Conservation (phyloP, 306 rosid species). For the Lathyrus oleraceus region DNA sequence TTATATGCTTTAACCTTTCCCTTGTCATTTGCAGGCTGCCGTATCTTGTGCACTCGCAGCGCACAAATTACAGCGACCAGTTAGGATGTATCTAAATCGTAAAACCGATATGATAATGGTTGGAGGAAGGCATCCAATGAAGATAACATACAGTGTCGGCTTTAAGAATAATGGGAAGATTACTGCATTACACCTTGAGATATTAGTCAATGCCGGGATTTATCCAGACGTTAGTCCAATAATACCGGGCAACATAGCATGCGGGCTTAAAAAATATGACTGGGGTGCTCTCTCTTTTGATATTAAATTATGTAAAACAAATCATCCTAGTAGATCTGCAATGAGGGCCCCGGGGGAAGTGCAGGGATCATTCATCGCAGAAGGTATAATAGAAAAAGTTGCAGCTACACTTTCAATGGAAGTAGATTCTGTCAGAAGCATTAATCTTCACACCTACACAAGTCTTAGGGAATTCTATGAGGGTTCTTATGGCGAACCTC, state of each 20-base stretch:
- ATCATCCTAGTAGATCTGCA: conserved; percentile 66
- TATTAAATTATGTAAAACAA: conserved; percentile 79
- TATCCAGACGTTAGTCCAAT: conserved; percentile 53
- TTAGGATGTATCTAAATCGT: conserved; percentile 68
- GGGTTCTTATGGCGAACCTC: no score
- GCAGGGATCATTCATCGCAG: conserved; percentile 83
- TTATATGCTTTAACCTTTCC: no score
- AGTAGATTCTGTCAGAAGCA: no score
- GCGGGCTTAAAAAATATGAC: conserved; percentile 70
- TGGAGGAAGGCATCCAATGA: conserved; percentile 53
- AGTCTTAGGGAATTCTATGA: no score
- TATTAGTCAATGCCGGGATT: conserved; percentile 75
- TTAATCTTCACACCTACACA: no score
- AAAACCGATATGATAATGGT: conserved; percentile 87
- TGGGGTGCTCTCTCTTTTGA: conserved; percentile 87
- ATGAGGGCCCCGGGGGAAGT: conserved; percentile 89
- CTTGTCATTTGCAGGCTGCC: conserved; percentile 54
- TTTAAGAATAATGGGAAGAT: conserved; percentile 83
- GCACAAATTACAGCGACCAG: conserved; percentile 57
- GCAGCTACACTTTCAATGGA: no score
- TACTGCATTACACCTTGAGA: conserved; percentile 66
- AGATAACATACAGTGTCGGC: no score
- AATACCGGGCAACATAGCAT: conserved; percentile 47
- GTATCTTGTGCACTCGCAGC: conserved; percentile 44
- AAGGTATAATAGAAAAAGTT: conserved; percentile 77